Conservation (phyloP, 345 rosid genomes). For the Populus alba region DNA sequence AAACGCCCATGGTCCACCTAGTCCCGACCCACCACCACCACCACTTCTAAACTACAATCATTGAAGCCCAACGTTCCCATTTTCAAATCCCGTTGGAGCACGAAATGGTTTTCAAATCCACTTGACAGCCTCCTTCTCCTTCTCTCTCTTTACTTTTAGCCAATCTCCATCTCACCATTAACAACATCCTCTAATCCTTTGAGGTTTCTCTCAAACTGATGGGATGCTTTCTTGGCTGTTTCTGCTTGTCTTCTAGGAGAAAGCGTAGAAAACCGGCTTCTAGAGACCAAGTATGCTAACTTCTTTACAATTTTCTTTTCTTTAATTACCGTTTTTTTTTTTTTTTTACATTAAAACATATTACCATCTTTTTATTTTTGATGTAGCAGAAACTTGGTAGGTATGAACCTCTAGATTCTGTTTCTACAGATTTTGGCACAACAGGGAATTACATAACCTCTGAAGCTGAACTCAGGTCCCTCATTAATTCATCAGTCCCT, state of each 20-base stretch:
- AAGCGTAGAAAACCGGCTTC: slow-evolving; percentile 21
- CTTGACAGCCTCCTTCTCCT: not conserved
- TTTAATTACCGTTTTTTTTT: not conserved
- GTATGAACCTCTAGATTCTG: slow-evolving; percentile 42
- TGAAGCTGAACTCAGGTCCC: slow-evolving; percentile 49
- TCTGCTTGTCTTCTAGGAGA: slow-evolving; percentile 26
- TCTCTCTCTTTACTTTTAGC: slow-evolving; percentile 13
- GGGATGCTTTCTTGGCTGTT: slow-evolving; percentile 37
- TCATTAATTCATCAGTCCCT: not conserved
- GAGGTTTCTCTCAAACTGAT: not conserved
- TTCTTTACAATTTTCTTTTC: not conserved
- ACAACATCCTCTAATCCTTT: not conserved
- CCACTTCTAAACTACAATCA: slow-evolving; percentile 21
- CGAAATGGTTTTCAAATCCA: not conserved
- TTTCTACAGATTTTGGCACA: slow-evolving; percentile 30
- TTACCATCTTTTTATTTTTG: not conserved
- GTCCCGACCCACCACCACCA: slow-evolving; percentile 31
- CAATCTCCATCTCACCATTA: slow-evolving; percentile 3
- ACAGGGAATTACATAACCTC: slow-evolving; percentile 22
- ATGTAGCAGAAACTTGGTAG: slow-evolving; percentile 17
- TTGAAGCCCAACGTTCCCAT: slow-evolving; percentile 69
- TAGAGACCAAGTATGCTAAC: slow-evolving; percentile 20
- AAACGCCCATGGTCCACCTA: not conserved
- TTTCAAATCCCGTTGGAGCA: slow-evolving; percentile 62
- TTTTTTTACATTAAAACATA: not conserved